A percentile compares a stretch with the other conserved stretches of the same genome.
Conservation (phyloP, 441 rosid genomes). For the Erodium texanum region DNA sequence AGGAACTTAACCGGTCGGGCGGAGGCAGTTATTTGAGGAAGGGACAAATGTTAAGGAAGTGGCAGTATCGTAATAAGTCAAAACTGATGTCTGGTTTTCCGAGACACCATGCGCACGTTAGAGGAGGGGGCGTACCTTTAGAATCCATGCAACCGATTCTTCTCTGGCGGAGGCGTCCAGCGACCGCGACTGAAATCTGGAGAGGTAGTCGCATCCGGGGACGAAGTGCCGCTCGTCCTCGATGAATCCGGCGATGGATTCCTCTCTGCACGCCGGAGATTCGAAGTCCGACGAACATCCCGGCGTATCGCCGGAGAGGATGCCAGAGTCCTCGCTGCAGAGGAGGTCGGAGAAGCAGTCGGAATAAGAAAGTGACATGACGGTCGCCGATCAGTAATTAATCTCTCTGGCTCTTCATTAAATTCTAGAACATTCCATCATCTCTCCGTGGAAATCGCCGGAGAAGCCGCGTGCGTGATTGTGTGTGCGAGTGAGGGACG, state of each 20-base stretch:
- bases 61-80: constrained; percentile 14
- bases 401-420: no score
- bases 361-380: constrained; percentile 47
- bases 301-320: constrained; percentile 33
- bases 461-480: background rate
- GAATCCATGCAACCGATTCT: constrained; percentile 86
- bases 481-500: background rate
- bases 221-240: constrained; percentile 70
- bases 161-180: constrained; percentile 79
- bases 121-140: constrained; percentile 39
- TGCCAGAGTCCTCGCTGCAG: constrained; percentile 62
- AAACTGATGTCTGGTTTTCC: background rate
- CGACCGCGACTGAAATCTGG: constrained; percentile 58
- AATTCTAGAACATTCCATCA: no score
- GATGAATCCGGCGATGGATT: constrained; percentile 62
- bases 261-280: constrained; percentile 36
- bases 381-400: constrained; percentile 8
- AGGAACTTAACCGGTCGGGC: background rate
- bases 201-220: constrained; percentile 75
- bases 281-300: constrained; percentile 54
- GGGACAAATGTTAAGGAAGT: background rate
- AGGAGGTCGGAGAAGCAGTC: constrained; percentile 59
- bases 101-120: background rate
- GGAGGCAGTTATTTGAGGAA: background rate
- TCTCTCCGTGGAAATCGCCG: background rate